Evolutionary conservation across 345 rosid species (phyloP).

Genomic region (Zanthoxylum bungeanum): DNA sequence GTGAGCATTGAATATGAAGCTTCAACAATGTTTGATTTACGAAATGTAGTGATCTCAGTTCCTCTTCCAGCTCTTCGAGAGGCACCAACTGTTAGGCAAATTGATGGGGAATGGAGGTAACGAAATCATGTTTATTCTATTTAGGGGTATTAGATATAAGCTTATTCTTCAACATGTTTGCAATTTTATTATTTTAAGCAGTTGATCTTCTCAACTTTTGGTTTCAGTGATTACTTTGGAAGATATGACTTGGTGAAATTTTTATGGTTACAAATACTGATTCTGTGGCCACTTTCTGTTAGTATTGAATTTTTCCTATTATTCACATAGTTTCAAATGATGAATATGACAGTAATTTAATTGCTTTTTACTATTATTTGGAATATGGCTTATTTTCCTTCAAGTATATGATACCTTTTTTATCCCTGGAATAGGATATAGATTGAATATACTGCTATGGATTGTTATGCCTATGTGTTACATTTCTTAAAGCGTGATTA

Average conservation of each 20-base stretch:
- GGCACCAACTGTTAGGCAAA: constrained; percentile 72
- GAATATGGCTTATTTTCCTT: neutral
- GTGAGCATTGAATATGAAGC: constrained; percentile 98
- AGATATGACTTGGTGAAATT: neutral
- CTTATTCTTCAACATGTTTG: neutral
- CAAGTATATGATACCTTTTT: neutral
- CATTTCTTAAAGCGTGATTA: neutral
- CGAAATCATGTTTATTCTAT: neutral
- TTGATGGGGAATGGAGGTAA: constrained; percentile 97
- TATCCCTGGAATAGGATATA: neutral
- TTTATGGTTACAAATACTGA: neutral
- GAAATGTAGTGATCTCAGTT: constrained; percentile 74
- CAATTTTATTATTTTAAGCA: no score
- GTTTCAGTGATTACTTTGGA: neutral
- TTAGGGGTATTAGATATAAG: neutral
- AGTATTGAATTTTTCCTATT: neutral
- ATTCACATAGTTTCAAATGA: neutral
- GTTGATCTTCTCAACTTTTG: neutral
- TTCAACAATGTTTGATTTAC: constrained; percentile 80
- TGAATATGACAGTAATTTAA: neutral
- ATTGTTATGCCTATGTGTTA: neutral
- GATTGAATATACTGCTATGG: neutral
- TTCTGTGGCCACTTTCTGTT: neutral
- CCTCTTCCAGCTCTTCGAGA: constrained; percentile 94
- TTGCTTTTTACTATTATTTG: neutral